phyloP scores from a whole-genome alignment of 495 filamentous ascomycete species.

The Opeltia flavorubescens region DNA sequence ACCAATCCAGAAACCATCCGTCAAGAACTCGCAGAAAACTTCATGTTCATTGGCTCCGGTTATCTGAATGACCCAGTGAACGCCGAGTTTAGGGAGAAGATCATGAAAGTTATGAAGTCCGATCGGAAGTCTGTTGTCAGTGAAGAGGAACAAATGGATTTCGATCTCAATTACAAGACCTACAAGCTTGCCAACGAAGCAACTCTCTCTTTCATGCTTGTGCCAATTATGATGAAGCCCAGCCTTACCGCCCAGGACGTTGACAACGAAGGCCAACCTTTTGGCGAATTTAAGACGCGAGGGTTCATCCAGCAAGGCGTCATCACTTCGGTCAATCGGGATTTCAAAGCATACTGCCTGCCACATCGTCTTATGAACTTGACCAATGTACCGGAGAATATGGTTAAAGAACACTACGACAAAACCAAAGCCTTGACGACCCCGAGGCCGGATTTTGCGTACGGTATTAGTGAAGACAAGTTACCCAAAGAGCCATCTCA shows the following conservation, averaged over 20 bases:
- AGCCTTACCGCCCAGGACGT: neutral
- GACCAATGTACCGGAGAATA: neutral
- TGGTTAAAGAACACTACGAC: neutral
- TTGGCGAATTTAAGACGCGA: neutral
- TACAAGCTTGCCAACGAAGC: neutral
- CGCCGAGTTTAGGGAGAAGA: neutral
- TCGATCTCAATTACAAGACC: neutral
- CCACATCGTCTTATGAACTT: neutral
- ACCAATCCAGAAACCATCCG: neutral
- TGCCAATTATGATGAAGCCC: neutral
- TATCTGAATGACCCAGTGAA: neutral
- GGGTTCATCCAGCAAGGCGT: neutral
- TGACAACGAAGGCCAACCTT: neutral
- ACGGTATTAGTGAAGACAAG: neutral
- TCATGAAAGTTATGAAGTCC: neutral
- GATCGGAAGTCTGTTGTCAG: neutral
- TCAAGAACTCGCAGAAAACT: neutral
- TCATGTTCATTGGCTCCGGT: neutral
- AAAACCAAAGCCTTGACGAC: neutral
- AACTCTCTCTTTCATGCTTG: neutral
- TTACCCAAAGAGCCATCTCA: neutral
- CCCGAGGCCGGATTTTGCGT: neutral
- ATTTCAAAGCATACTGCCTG: neutral
- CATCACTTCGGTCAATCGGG: neutral
- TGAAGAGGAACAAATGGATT: neutral